Base-by-base conservation (phyloP, 345 rosid species). In the Passiflora organensis region DNA sequence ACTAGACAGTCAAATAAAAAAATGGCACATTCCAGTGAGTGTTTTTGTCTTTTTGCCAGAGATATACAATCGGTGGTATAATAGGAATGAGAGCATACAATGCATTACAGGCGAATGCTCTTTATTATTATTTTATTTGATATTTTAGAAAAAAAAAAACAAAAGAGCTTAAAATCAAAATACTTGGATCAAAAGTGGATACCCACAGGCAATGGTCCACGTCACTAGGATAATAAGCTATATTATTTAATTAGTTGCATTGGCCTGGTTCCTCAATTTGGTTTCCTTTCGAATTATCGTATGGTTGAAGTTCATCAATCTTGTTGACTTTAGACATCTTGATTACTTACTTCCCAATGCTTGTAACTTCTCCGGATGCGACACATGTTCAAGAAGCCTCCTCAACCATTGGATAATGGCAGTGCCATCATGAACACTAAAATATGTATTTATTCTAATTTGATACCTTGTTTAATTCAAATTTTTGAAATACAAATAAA, bases 111-210 rank as follows among this genome's bases (percentile, higher is more conserved):
- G n/a, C n/a, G n/a, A n/a, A n/a, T n/a, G n/a, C n/a, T n/a, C n/a
- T n/a, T n/a, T n/a, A n/a, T n/a, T n/a, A n/a, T n/a, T n/a, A n/a
- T n/a, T n/a, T n/a, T n/a, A n/a, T n/a, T n/a, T n/a, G n/a, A n/a
- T n/a, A n/a, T n/a, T n/a, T n/a, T n/a, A n/a, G n/a, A n/a, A n/a
- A n/a, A n/a, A n/a, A n/a, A n/a, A n/a, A n/a, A n/a, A n/a, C n/a
- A n/a, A n/a, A n/a, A n/a, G n/a, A n/a, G n/a, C n/a, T n/a, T n/a
- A n/a, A n/a, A n/a, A n/a, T n/a, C n/a, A n/a, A n/a, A n/a, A n/a
- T n/a, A n/a, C n/a, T n/a, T n/a, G n/a, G 64, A 51, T 23, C 15
- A 4, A 46, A 23, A 57, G n/a, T 52, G 48, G 66, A 46, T 19
- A 17, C 44, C 58, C 43, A 51, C 65, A 45, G 38, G 59, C 46